phyloP scores from a whole-genome alignment of 208 protist species.

The Crithidia acanthocephali region DNA sequence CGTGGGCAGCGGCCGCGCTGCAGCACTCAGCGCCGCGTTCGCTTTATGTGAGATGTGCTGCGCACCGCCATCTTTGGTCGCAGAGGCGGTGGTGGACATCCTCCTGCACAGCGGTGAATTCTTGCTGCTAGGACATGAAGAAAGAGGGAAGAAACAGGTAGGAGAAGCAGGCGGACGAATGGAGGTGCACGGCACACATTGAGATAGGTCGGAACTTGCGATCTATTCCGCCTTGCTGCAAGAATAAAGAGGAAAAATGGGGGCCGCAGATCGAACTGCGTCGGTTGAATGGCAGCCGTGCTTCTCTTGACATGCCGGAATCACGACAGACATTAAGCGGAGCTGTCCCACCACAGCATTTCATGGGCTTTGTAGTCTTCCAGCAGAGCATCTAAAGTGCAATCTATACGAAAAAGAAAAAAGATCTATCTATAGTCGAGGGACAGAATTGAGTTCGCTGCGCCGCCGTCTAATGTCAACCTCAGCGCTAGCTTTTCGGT shows the following conservation, averaged over 20 bases:
- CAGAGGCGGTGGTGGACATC: background rate
- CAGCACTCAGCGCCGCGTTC: constrained; percentile 4
- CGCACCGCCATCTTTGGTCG: background rate
- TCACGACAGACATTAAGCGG: no score
- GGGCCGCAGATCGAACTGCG: no score
- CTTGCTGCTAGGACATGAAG: background rate
- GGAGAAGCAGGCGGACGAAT: no score
- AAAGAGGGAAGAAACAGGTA: background rate
- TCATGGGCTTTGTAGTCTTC: no score
- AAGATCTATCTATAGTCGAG: background rate
- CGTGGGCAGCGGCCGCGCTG: background rate
- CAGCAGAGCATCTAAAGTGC: background rate
- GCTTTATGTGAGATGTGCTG: constrained; percentile 1
- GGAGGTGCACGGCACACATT: no score
- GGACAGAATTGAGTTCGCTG: constrained; percentile 14
- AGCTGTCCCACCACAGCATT: no score
- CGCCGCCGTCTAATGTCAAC: constrained; percentile 5
- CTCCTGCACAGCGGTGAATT: background rate
- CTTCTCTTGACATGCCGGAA: no score
- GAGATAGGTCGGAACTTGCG: no score
- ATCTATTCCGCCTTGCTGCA: no score
- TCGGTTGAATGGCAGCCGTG: no score
- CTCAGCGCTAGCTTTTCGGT: background rate
- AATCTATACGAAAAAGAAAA: background rate
- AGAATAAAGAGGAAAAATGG: background rate